phyloP scores from a whole-genome alignment of 768 basidiomycete species.

The Dentipellis sp. region DNA sequence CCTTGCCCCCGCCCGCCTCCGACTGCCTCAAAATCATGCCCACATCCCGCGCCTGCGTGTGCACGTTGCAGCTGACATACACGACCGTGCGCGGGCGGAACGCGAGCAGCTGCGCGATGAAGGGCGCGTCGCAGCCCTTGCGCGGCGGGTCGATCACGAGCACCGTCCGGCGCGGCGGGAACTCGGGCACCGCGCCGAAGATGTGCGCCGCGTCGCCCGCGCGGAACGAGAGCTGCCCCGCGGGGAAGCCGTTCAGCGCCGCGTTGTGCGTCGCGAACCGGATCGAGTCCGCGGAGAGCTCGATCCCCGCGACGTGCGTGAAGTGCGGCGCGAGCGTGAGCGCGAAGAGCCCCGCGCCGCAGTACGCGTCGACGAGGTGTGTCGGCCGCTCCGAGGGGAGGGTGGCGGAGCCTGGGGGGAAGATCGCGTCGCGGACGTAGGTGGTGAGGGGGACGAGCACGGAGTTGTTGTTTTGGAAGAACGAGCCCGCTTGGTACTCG shows the following conservation, averaged over 20 bases:
- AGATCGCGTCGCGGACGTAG: constrained; percentile 74
- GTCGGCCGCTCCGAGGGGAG: constrained; percentile 32
- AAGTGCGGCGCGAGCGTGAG: constrained; percentile 76
- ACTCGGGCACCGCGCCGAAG: constrained; percentile 56
- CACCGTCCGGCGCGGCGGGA: constrained; percentile 57
- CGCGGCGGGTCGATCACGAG: constrained; percentile 87
- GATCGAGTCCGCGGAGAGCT: constrained; percentile 71
- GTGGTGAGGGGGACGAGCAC: constrained; percentile 77
- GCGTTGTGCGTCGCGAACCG: constrained; percentile 60
- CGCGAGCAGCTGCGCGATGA: constrained; percentile 64
- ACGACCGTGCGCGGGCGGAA: constrained; percentile 66
- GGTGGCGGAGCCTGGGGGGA: constrained; percentile 21
- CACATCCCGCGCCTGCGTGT: constrained; percentile 85
- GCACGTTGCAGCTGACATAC: constrained; percentile 94
- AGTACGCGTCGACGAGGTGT: constrained; percentile 94
- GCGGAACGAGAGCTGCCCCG: constrained; percentile 53
- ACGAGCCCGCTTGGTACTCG: constrained; percentile 79
- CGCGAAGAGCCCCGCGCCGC: constrained; percentile 83
- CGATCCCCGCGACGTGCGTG: constrained; percentile 75
- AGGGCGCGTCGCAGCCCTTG: constrained; percentile 83
- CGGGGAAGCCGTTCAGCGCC: constrained; percentile 46
- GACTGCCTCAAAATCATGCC: constrained; percentile 54
- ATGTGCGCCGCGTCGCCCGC: constrained; percentile 84
- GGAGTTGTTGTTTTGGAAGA: constrained; percentile 99
- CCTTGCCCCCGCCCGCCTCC: constrained; percentile 28